A percentile compares a stretch with the other conserved stretches of the same genome.
Conservation (phyloP, 192 early-diverging fungal genomes). For the Diversispora eburnea region DNA sequence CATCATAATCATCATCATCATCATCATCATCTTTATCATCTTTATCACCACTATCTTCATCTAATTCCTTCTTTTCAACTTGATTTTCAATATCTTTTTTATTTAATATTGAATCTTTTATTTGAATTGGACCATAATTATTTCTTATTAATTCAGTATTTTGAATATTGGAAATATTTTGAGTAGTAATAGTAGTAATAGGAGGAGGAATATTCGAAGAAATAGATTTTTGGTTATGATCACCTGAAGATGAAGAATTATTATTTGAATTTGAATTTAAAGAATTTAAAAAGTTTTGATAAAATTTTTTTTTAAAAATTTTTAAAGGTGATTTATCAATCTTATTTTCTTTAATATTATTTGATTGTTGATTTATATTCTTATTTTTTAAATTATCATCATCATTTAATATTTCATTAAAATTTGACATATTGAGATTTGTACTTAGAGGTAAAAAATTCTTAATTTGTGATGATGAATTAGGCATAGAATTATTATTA, state of each 20-base stretch:
- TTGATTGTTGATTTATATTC: no score
- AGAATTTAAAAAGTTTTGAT: conserved; percentile 3
- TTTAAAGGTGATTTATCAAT: conserved; percentile 18
- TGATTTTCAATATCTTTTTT: no score
- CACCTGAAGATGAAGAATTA: no score
- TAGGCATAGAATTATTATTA: background rate
- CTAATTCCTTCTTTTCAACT: no score
- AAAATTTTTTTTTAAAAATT: conserved; percentile 18
- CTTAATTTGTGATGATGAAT: background rate
- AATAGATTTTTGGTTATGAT: no score
- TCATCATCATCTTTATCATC: background rate
- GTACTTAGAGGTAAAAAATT: background rate
- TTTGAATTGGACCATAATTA: background rate
- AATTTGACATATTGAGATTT: background rate
- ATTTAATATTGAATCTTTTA: background rate
- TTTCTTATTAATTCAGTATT: background rate
- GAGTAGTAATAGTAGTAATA: no score
- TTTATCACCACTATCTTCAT: background rate
- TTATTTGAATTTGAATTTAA: background rate
- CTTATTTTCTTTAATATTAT: background rate
- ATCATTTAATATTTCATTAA: background rate
- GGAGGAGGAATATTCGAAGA: background rate
- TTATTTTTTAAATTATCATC: background rate
- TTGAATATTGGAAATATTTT: background rate
- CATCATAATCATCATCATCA: conserved; percentile 3